Percentiles rank a stretch among this genome's conserved stretches.
phyloP scores from a whole-genome alignment of 345 rosid genomes.

The Eucalyptus marginata region DNA sequence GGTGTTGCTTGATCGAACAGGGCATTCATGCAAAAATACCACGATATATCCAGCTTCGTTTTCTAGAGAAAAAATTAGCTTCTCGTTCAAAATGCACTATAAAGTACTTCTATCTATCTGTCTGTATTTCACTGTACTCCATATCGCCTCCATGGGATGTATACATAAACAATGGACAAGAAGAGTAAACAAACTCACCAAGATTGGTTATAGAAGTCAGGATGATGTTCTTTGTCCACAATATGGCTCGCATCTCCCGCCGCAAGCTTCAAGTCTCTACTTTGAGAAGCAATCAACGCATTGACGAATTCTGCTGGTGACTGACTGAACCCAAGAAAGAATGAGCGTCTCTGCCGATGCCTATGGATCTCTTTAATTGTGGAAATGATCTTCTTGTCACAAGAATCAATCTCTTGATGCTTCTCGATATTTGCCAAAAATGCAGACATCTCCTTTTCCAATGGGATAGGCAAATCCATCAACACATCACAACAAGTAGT shows the following conservation, averaged over 20 bases:
- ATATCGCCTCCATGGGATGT: neutral
- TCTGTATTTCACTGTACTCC: neutral
- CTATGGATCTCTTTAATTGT: slow-evolving; percentile 1
- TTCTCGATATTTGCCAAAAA: neutral
- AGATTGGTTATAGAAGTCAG: slow-evolving; percentile 9
- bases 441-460: slow-evolving; percentile 1
- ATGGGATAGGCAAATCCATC: slow-evolving; percentile 3
- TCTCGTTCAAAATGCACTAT: neutral
- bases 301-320: slow-evolving; percentile 10
- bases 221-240: neutral
- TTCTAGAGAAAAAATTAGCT: neutral
- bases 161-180: neutral
- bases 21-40: neutral
- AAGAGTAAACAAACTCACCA: neutral
- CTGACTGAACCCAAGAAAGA: slow-evolving; percentile 11
- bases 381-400: neutral
- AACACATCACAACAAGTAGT: slow-evolving; percentile 7
- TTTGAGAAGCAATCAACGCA: slow-evolving; percentile 3
- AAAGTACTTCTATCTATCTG: neutral
- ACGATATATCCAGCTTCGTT: neutral
- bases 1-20: neutral
- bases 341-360: slow-evolving; percentile 2
- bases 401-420: slow-evolving; percentile 4
- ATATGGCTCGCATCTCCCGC: slow-evolving; percentile 4
- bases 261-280: slow-evolving; percentile 5